phyloP scores from a whole-genome alignment of 2,329 filamentous ascomycete species.

The Eurotiales sp. region DNA sequence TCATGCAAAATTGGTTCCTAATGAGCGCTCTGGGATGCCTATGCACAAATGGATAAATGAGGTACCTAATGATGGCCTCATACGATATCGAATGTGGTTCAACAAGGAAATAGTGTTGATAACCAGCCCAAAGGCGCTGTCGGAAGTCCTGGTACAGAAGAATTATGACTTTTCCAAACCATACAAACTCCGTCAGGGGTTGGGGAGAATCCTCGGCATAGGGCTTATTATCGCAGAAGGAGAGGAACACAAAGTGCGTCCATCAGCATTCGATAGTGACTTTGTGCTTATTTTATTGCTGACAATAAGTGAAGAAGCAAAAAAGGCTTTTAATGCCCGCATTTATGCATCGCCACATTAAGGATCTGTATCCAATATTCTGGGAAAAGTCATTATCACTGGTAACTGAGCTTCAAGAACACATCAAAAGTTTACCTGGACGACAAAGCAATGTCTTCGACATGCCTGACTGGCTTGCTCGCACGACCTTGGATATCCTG shows the following conservation, averaged over 20 bases:
- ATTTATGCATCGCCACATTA: slow-evolving; percentile 72
- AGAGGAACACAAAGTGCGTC: slow-evolving; percentile 67
- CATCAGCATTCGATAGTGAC: too few species aligned
- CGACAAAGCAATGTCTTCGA: slow-evolving; percentile 8
- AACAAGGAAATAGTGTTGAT: slow-evolving; percentile 8
- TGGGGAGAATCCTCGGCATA: slow-evolving; percentile 23
- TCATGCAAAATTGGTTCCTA: slow-evolving; percentile 6
- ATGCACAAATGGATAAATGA: slow-evolving; percentile 11
- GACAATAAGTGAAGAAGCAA: slow-evolving; percentile 39
- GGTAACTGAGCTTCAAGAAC: slow-evolving; percentile 29
- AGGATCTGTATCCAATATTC: slow-evolving; percentile 72
- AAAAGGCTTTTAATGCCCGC: slow-evolving; percentile 70
- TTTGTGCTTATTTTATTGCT: too few species aligned
- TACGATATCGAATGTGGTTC: slow-evolving; percentile 6
- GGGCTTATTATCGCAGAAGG: slow-evolving; percentile 67
- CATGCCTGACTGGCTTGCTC: slow-evolving; percentile 62
- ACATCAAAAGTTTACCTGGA: neutral
- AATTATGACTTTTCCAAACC: slow-evolving; percentile 12
- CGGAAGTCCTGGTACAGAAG: slow-evolving; percentile 6
- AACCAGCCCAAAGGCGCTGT: slow-evolving; percentile 8
- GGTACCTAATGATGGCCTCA: slow-evolving; percentile 9
- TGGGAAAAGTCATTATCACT: slow-evolving; percentile 68
- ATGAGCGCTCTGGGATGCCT: slow-evolving; percentile 10
- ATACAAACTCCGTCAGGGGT: slow-evolving; percentile 1
- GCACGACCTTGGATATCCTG: slow-evolving; percentile 36